phyloP scores from a whole-genome alignment of 1,284 basidiomycete species.

The Cutaneotrichosporon sp. region DNA sequence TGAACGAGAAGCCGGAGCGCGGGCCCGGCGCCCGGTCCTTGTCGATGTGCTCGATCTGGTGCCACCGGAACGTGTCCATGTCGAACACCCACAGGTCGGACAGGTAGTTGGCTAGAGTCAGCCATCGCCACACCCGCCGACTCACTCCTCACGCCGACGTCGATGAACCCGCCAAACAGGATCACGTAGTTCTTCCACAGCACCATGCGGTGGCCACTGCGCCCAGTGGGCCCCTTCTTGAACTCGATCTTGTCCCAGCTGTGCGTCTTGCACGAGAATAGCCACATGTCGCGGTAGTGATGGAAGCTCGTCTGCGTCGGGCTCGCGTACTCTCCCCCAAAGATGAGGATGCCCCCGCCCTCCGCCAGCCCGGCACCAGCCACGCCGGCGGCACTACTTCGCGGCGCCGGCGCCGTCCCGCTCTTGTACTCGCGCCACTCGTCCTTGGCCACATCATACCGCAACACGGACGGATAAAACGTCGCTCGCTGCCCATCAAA shows the following conservation, averaged over 20 bases:
- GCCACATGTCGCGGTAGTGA: slow-evolving; percentile 77
- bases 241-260: slow-evolving; percentile 89
- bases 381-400: slow-evolving; percentile 79
- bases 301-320: slow-evolving; percentile 85
- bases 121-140: slow-evolving; percentile 22
- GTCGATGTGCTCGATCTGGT: slow-evolving; percentile 71
- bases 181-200: slow-evolving; percentile 86
- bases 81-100: slow-evolving; percentile 89
- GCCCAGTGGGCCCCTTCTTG: slow-evolving; percentile 74
- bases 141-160: slow-evolving; percentile 72
- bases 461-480: slow-evolving; percentile 29
- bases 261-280: slow-evolving; percentile 56
- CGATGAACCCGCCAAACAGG: slow-evolving; percentile 84
- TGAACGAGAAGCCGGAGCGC: slow-evolving; percentile 83
- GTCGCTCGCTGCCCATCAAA: slow-evolving; percentile 76
- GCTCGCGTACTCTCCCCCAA: slow-evolving; percentile 87
- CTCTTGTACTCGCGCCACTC: slow-evolving; percentile 85
- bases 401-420: slow-evolving; percentile 76
- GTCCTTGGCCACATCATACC: slow-evolving; percentile 57
- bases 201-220: slow-evolving; percentile 87
- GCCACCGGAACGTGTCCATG: slow-evolving; percentile 84
- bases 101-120: slow-evolving; percentile 69
- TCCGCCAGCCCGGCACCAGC: slow-evolving; percentile 62
- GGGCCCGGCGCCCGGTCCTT: slow-evolving; percentile 70
- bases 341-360: slow-evolving; percentile 81